Evolutionary conservation across 2,329 filamentous ascomycete genomes (phyloP).

Genomic region (Penicillium sp.): DNA sequence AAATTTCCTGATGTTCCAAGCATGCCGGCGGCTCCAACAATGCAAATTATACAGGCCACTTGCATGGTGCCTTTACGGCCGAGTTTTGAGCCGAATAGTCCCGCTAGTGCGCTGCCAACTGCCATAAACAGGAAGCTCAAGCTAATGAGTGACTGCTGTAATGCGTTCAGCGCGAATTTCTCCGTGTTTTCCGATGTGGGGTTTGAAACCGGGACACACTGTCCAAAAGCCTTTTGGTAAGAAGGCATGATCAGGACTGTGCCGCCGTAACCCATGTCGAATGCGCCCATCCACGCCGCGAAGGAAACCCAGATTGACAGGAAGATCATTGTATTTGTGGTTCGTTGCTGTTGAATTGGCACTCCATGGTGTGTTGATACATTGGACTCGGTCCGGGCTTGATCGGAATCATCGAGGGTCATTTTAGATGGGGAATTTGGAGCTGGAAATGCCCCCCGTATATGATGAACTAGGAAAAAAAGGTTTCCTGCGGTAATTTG

Average conservation of each 20-base stretch:
- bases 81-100: slow-evolving; percentile 9
- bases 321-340: slow-evolving; percentile 7
- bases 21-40: slow-evolving; percentile 16
- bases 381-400: no score
- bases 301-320: slow-evolving; percentile 11
- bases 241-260: slow-evolving; percentile 16
- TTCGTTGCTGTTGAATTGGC: background rate
- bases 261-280: slow-evolving; percentile 11
- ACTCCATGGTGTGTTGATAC: no score
- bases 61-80: slow-evolving; percentile 14
- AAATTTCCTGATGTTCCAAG: slow-evolving; percentile 15
- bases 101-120: slow-evolving; percentile 11
- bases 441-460: no score
- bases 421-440: no score
- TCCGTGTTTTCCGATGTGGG: background rate
- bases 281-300: slow-evolving; percentile 10
- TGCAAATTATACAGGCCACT: slow-evolving; percentile 11
- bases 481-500: no score
- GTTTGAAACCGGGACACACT: slow-evolving; percentile 2
- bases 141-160: slow-evolving; percentile 20
- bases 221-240: slow-evolving; percentile 12
- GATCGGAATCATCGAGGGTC: no score
- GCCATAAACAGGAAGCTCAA: slow-evolving; percentile 17
- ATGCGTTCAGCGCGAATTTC: slow-evolving; percentile 9
- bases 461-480: no score